phyloP scores from a whole-genome alignment of 257 asterid genomes.

The Solanum etuberosum region DNA sequence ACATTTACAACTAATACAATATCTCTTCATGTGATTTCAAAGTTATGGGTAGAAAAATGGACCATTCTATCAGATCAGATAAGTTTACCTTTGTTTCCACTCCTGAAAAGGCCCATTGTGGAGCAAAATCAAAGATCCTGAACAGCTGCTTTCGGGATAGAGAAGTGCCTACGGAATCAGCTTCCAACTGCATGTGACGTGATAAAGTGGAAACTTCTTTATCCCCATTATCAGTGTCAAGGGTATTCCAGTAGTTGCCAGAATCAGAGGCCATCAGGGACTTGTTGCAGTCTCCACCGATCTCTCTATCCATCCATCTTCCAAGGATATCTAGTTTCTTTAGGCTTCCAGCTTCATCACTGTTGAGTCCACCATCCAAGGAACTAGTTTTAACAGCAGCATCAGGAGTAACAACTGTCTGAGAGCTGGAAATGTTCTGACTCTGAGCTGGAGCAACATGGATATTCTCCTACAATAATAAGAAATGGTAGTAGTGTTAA shows the following conservation, averaged over 20 bases:
- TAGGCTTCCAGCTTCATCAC: constrained; percentile 2
- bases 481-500: neutral
- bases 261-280: constrained; percentile 14
- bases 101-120: constrained; percentile 18
- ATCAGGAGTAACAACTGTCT: neutral
- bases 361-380: neutral
- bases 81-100: constrained; percentile 12
- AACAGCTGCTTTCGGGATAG: constrained; percentile 11
- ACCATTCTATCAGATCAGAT: neutral
- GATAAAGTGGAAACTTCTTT: constrained; percentile 10
- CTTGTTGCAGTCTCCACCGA: constrained; percentile 4
- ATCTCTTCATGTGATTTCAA: neutral
- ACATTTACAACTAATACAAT: neutral
- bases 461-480: neutral
- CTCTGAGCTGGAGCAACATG: neutral
- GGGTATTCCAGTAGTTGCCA: constrained; percentile 10
- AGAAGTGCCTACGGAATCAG: constrained; percentile 6
- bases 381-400: constrained; percentile 2
- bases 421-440: neutral
- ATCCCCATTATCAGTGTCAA: constrained; percentile 7
- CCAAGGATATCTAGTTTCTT: constrained; percentile 14
- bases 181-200: constrained; percentile 10
- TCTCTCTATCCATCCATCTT: constrained; percentile 20
- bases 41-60: neutral
- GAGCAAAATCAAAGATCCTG: constrained; percentile 15